These are phyloP conservation scores for Bifiguratus adelaidae DNA, from an alignment of 192 early-diverging fungal species.

Conservation along the genomic window DNA sequence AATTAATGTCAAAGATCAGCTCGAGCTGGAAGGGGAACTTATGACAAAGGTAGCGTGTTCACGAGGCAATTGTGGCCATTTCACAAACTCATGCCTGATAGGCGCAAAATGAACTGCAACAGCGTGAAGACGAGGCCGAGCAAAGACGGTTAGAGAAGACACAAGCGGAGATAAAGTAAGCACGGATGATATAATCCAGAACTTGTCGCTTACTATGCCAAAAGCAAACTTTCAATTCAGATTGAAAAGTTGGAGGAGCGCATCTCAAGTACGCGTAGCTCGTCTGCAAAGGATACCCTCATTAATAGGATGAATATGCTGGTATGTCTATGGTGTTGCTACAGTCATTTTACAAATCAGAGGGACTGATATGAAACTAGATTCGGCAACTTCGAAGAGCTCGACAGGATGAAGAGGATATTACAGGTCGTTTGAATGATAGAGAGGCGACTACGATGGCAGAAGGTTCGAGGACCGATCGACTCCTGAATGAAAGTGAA, in stretches of 20 bases:
- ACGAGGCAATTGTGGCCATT: too few species aligned
- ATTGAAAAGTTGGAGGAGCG: constrained; percentile 28
- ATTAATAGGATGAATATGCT: constrained; percentile 23
- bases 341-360: too few species aligned
- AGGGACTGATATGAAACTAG: constrained; percentile 15
- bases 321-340: too few species aligned
- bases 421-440: constrained; percentile 12
- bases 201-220: background rate
- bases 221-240: constrained; percentile 15
- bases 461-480: background rate
- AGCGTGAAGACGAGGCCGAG: constrained; percentile 51
- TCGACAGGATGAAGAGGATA: constrained; percentile 15
- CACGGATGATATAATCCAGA: constrained; percentile 5
- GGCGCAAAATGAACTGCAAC: constrained; percentile 46
- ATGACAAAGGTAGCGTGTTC: constrained; percentile 37
- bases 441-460: constrained; percentile 1
- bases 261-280: background rate
- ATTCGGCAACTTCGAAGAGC: constrained; percentile 6
- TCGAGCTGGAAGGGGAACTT: constrained; percentile 48
- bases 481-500: constrained; percentile 31
- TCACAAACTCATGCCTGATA: constrained; percentile 2
- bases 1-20: constrained; percentile 47
- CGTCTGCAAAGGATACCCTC: constrained; percentile 14
- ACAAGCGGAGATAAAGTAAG: constrained; percentile 41
- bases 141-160: constrained; percentile 51